Evolutionary conservation across 805 yeast genomes (phyloP).

Genomic region (Debaryomyces prosopidis): DNA sequence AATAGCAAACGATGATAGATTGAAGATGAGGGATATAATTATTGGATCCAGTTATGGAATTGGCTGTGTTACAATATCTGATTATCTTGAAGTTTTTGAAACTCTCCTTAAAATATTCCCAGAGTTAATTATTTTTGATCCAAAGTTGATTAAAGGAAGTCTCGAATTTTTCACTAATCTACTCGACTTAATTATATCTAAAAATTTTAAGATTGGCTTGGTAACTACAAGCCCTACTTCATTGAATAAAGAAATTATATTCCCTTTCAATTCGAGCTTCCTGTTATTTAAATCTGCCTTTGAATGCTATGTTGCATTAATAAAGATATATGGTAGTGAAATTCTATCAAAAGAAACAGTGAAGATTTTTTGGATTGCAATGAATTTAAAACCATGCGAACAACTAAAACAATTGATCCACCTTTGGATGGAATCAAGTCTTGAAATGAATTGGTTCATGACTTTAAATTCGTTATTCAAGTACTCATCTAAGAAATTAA

Average conservation of each 20-base stretch:
- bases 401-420: slow-evolving; percentile 47
- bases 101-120: slow-evolving; percentile 29
- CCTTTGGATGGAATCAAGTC: slow-evolving; percentile 60
- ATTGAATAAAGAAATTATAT: slow-evolving; percentile 40
- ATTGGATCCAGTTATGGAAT: slow-evolving; percentile 30
- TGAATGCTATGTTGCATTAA: slow-evolving; percentile 57
- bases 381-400: slow-evolving; percentile 47
- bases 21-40: slow-evolving; percentile 26
- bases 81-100: slow-evolving; percentile 22
- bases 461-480: slow-evolving; percentile 52
- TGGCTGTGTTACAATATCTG: slow-evolving; percentile 28
- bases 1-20: slow-evolving; percentile 15
- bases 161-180: slow-evolving; percentile 27
- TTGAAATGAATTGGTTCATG: slow-evolving; percentile 56
- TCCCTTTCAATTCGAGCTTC: slow-evolving; percentile 46
- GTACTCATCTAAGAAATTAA: slow-evolving; percentile 43
- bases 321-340: slow-evolving; percentile 49
- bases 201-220: slow-evolving; percentile 38
- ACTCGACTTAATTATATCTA: slow-evolving; percentile 28
- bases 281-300: slow-evolving; percentile 46
- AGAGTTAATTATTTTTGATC: slow-evolving; percentile 41
- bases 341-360: slow-evolving; percentile 48
- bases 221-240: slow-evolving; percentile 36
- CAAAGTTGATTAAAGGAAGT: slow-evolving; percentile 33
- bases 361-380: slow-evolving; percentile 59